Conservation (phyloP, 495 filamentous ascomycete species). For the Hypoxylon lenormandii region DNA sequence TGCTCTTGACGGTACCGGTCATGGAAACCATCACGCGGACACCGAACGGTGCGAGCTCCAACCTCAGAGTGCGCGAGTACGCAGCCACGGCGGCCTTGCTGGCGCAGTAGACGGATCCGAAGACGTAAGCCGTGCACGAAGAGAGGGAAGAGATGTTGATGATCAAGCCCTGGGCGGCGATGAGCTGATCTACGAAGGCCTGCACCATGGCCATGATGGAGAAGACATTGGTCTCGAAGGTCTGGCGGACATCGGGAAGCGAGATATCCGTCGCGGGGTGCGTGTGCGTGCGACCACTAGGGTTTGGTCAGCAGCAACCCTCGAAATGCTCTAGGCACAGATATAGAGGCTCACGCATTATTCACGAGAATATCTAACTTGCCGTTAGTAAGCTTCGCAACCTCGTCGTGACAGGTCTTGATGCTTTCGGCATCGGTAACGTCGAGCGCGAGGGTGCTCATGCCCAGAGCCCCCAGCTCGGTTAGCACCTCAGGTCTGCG, state of each 20-base stretch:
- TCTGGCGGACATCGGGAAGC: conserved; percentile 62
- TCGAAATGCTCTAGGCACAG: background rate
- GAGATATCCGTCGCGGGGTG: conserved; percentile 66
- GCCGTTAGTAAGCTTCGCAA: conserved; percentile 65
- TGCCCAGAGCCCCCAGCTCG: conserved; percentile 60
- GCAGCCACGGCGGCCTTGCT: conserved; percentile 65
- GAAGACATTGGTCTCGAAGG: conserved; percentile 75
- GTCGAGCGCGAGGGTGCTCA: conserved; percentile 62
- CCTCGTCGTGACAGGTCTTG: conserved; percentile 58
- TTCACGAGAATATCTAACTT: conserved; percentile 75
- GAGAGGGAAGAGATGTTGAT: conserved; percentile 67
- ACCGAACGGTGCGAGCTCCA: conserved; percentile 67
- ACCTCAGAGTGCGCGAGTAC: conserved; percentile 64
- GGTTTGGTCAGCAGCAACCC: background rate
- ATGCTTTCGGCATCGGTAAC: conserved; percentile 66
- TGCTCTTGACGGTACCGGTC: conserved; percentile 63
- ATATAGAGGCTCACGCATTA: conserved; percentile 65
- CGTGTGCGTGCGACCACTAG: conserved; percentile 63
- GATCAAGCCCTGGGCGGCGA: conserved; percentile 65
- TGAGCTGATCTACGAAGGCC: conserved; percentile 66
- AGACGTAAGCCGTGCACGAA: conserved; percentile 60
- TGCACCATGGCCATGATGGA: conserved; percentile 67
- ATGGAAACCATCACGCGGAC: conserved; percentile 67
- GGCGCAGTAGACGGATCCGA: conserved; percentile 65
- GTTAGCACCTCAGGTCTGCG: conserved; percentile 60